These are phyloP conservation scores for Arthrobotrys pseudoclavata DNA, from an alignment of 2,329 filamentous ascomycete species.

Conservation along the genomic window DNA sequence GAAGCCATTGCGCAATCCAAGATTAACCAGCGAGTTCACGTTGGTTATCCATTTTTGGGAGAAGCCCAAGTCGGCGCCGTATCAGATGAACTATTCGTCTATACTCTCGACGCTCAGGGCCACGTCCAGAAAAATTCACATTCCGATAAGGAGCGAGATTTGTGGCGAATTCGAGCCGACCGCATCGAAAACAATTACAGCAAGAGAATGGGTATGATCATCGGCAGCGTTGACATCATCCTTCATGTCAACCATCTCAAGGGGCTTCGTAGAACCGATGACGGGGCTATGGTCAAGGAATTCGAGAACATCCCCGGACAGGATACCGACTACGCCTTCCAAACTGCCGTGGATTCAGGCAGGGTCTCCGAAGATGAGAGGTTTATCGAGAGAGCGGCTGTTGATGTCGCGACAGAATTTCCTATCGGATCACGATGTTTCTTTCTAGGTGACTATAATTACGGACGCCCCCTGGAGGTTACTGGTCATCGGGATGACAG, in stretches of 20 bases:
- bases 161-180: slow-evolving; percentile 86
- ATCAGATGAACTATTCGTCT: slow-evolving; percentile 93
- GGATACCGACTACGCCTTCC: slow-evolving; percentile 90
- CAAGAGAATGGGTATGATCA: slow-evolving; percentile 88
- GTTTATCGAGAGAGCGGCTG: slow-evolving; percentile 89
- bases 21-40: slow-evolving; percentile 49
- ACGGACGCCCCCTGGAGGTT: slow-evolving; percentile 89
- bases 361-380: slow-evolving; percentile 92
- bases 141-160: slow-evolving; percentile 79
- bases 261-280: slow-evolving; percentile 88
- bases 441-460: slow-evolving; percentile 93
- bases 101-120: slow-evolving; percentile 75
- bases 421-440: slow-evolving; percentile 85
- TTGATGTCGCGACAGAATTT: slow-evolving; percentile 92
- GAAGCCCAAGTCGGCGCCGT: slow-evolving; percentile 91
- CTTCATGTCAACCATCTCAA: slow-evolving; percentile 95
- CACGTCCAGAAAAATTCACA: slow-evolving; percentile 79
- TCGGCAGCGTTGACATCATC: slow-evolving; percentile 87
- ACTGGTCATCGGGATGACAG: slow-evolving; percentile 80
- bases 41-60: slow-evolving; percentile 91
- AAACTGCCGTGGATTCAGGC: slow-evolving; percentile 84
- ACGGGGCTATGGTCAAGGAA: slow-evolving; percentile 91
- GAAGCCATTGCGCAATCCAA: slow-evolving; percentile 30
- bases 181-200: slow-evolving; percentile 89
- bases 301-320: slow-evolving; percentile 87